Conservation (phyloP, 148 eudicot genomes). For the Polygonum maritimum region DNA sequence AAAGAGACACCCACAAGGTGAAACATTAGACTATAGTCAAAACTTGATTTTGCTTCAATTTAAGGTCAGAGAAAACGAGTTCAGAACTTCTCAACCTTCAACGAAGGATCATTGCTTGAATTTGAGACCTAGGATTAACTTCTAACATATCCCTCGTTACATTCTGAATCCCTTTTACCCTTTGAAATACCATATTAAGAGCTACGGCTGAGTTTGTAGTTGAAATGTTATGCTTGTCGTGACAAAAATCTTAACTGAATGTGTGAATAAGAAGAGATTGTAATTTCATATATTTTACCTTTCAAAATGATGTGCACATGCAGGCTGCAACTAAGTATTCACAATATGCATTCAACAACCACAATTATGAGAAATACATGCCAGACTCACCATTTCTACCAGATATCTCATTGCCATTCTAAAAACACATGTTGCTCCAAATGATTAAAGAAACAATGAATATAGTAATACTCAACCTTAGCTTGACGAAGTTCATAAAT, state of each 20-base stretch:
- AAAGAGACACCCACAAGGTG: neutral
- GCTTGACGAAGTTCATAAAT: conserved; percentile 98
- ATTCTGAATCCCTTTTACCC: neutral
- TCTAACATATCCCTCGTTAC: neutral
- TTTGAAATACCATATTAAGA: neutral
- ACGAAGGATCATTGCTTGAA: neutral
- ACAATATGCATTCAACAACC: neutral
- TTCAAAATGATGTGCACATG: neutral
- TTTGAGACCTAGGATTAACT: neutral
- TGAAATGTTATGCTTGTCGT: neutral
- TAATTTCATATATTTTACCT: neutral
- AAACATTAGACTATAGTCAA: neutral
- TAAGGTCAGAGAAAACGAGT: neutral
- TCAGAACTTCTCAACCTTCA: neutral
- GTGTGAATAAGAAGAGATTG: neutral
- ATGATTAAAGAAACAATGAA: neutral
- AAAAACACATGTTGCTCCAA: neutral
- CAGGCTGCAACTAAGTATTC: neutral
- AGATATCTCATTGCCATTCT: neutral
- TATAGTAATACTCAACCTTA: conserved; percentile 38
- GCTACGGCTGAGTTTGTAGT: neutral
- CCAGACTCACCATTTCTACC: neutral
- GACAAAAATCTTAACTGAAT: neutral
- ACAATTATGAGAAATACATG: neutral
- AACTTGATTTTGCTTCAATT: neutral